Base-by-base conservation (phyloP, 805 yeast species). In the Wickerhamiella domercqiae region DNA sequence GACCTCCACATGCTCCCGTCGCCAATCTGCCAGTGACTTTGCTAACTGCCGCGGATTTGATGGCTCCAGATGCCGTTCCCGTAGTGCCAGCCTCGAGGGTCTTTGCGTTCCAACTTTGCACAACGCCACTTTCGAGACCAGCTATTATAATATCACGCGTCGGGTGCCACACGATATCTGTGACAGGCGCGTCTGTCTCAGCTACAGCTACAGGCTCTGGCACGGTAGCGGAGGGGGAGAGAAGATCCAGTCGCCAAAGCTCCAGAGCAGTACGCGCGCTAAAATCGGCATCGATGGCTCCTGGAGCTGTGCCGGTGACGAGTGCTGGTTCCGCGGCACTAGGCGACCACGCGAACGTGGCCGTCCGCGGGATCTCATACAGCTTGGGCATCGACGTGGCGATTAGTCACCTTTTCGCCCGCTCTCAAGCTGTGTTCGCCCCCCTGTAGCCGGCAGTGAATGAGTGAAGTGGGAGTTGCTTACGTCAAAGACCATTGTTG, bases 281-380 rank as follows among this genome's bases (percentile, higher is more conserved):
- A 58, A 86, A 86, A 54, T 78, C 75, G 31, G 79, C 80, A 55
- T 83, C 95, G 49, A 90, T 78, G 11, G 95, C 93, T 5, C 97
- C 97, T 0, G 97, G 86, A n/a, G 82, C 79, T 0, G 95, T 79
- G 17, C 95, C 98, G 1, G 94, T 73, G 17, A 84, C 96, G 47
- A 90, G 55, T 38, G 71, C 59, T 14, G 96, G 96, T 43, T 74
- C 60, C 37, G 57, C 56, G 30, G 66, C 57, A 47, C 73, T 80
- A 46, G 75, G 71, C 33, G 94, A 81, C 96, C 97, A 87, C 32
- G 97, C 93, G 62, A 90, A 83, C n/a, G 94, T 76, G 37, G 95
- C 86, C 11, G 95, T 81, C 49, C 83, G 70, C 44, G 72, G 66
- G 52, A 82, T 73, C 59, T 86, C 95, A 57, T 74, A 72, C 48